Percentiles rank a stretch among this genome's conserved stretches.
phyloP scores from a whole-genome alignment of 306 rosid genomes.

The Cucurbita argyrosperma region DNA sequence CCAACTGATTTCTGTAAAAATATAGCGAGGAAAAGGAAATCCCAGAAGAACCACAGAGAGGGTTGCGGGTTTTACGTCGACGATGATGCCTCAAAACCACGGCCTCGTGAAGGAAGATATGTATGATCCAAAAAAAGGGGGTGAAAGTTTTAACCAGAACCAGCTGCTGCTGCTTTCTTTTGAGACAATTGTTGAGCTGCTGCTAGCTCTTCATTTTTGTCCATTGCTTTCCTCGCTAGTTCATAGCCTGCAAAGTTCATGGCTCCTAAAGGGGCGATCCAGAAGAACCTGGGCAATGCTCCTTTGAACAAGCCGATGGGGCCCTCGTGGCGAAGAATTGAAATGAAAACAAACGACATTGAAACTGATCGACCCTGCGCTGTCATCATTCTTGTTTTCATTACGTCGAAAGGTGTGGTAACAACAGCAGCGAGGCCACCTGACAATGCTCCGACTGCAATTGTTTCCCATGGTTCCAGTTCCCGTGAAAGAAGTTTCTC shows the following conservation, averaged over 20 bases:
- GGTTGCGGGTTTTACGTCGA: neutral
- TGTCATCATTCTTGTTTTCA: conserved; percentile 99
- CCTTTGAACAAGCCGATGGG: conserved; percentile 93
- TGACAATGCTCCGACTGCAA: conserved; percentile 86
- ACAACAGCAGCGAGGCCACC: conserved; percentile 94
- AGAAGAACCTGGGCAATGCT: conserved; percentile 89
- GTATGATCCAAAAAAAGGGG: neutral
- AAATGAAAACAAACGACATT: conserved; percentile 56
- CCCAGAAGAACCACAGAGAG: conserved; percentile 1
- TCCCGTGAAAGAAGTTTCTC: conserved; percentile 64
- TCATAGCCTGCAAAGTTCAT: conserved; percentile 99
- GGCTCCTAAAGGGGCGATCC: conserved; percentile 98
- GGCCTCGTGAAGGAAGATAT: neutral
- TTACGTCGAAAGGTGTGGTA: conserved; percentile 93
- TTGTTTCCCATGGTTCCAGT: conserved; percentile 90
- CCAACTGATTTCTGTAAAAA: neutral
- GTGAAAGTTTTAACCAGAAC: conserved; percentile 10
- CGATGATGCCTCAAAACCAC: conserved; percentile 4
- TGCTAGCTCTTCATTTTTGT: conserved; percentile 43
- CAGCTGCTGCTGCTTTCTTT: conserved; percentile 25
- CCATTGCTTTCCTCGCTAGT: conserved; percentile 92
- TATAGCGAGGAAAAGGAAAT: neutral
- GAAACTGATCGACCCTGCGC: conserved; percentile 71
- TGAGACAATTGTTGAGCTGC: conserved; percentile 27
- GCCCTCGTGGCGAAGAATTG: conserved; percentile 74